phyloP scores from a whole-genome alignment of 2,329 filamentous ascomycete species.

The Curvularia sp. region DNA sequence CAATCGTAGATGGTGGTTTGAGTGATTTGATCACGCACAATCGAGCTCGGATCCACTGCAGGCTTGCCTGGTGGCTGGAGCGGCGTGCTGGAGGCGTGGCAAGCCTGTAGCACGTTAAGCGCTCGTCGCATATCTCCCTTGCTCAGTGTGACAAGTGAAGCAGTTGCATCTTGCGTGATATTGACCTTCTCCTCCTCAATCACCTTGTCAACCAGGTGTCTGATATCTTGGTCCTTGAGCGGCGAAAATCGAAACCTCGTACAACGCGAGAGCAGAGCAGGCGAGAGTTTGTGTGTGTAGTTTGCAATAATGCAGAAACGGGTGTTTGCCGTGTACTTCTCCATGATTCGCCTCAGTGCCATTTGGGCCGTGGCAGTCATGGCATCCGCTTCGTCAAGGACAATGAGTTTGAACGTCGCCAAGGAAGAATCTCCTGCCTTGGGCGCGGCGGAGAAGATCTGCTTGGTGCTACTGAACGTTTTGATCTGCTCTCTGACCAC shows the following conservation, averaged over 20 bases:
- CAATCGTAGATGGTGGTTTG: conserved; percentile 95
- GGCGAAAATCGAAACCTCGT: conserved; percentile 96
- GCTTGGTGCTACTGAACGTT: conserved; percentile 96
- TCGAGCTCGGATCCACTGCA: conserved; percentile 60
- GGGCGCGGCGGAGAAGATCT: conserved; percentile 81
- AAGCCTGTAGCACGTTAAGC: conserved; percentile 94
- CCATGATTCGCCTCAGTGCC: conserved; percentile 96
- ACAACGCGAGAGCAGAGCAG: conserved; percentile 88
- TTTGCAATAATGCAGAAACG: conserved; percentile 99
- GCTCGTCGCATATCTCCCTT: conserved; percentile 97
- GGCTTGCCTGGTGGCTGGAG: conserved; percentile 59
- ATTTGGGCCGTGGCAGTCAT: conserved; percentile 99
- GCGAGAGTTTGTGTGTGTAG: conserved; percentile 97
- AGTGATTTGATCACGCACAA: conserved; percentile 84
- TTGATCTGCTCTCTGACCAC: conserved; percentile 98
- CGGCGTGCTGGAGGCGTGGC: conserved; percentile 84
- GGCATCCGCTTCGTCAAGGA: conserved; percentile 97
- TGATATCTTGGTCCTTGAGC: conserved; percentile 86
- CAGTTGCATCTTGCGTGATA: conserved; percentile 80
- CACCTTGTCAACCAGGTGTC: conserved; percentile 84
- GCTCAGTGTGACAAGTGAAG: conserved; percentile 83
- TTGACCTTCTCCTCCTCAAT: conserved; percentile 85
- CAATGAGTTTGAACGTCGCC: conserved; percentile 91
- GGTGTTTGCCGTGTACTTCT: conserved; percentile 98
- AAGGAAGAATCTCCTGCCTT: conserved; percentile 60